Base-by-base conservation (phyloP, 495 filamentous ascomycete species). In the Xylaria intraflava region DNA sequence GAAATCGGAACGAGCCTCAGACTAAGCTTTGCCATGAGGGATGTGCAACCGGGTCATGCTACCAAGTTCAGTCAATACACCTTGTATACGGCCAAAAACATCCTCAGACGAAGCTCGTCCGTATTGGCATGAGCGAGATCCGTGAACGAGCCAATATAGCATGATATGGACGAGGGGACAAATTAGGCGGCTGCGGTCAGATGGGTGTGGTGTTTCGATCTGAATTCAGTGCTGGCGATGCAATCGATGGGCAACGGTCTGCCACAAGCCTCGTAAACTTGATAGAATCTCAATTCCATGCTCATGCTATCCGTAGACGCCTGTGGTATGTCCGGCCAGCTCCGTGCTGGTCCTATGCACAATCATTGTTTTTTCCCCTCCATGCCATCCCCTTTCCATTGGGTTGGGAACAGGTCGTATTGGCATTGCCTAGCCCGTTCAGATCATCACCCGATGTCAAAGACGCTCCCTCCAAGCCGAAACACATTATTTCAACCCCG, bases 231-330 rank as follows among this genome's bases (percentile, higher is more conserved):
- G 59, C 20, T 49, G 39, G 45, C 43, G 31, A 61, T 64, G 64
- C 61, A 66, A 66, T 47, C 57, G 55, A 58, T 60, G 58, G 49
- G 62, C n/a, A 59, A 64, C 62, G 60, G 59, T 58, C 64, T 60
- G 56, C 33, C 46, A 43, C 58, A 62, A 66, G 61, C 56, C 49
- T 59, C 50, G 49, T 45, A 44, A 56, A 58, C 61, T 64, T 45
- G 64, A 38, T 56, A 55, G 56, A 30, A 55, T 53, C 57, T 62
- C 65, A 68, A 68, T 68, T 70, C 65, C 60, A 67, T 63, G 56
- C 58, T 64, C 60, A 67, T 63, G 56, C 58, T 64, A 66, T 65
- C 66, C 67, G 65, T 66, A 71, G 66, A 72, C 72, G 72, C 70
- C 72, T 40, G 46, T 39, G 27, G 49, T 45, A 33, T 24, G 29